These are phyloP conservation scores for Fusarium falciforme DNA, from an alignment of 2,329 filamentous ascomycete genomes.

Conservation along the genomic window DNA sequence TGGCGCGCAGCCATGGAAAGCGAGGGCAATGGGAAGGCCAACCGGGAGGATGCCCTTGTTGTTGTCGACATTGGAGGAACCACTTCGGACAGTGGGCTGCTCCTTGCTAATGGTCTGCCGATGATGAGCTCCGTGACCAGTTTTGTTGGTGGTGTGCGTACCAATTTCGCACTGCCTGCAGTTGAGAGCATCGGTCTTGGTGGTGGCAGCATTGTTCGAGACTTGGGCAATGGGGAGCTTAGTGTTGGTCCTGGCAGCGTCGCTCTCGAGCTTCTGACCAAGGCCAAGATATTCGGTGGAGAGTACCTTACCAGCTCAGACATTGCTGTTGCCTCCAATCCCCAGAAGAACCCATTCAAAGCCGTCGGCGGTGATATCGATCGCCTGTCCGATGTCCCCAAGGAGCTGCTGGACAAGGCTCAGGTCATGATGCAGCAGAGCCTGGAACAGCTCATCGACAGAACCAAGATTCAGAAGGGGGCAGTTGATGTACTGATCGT, in stretches of 20 bases:
- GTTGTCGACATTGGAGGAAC: conserved; percentile 67
- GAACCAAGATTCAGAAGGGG: not conserved
- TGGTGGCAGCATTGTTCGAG: conserved; percentile 27
- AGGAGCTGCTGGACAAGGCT: not conserved
- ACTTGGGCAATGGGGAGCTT: not conserved
- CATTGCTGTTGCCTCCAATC: not conserved
- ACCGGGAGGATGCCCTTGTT: conserved; percentile 35
- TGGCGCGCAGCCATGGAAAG: conserved; percentile 50
- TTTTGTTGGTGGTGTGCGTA: conserved; percentile 9
- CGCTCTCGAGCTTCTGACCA: not conserved
- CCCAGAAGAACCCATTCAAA: not conserved
- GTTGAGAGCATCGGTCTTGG: conserved; percentile 43
- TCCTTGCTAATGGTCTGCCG: conserved; percentile 47
- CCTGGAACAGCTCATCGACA: not conserved
- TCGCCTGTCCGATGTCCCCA: not conserved
- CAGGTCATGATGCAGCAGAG: not conserved
- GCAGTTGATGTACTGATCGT: not conserved
- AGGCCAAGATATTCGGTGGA: conserved; percentile 1
- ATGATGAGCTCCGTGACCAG: conserved; percentile 7
- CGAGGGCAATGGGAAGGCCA: conserved; percentile 15
- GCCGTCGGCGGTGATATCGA: not conserved
- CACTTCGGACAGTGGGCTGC: conserved; percentile 62
- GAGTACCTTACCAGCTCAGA: not conserved
- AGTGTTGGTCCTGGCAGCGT: conserved; percentile 1
- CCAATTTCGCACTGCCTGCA: conserved; percentile 25